Evolutionary conservation across 1,284 basidiomycete genomes (phyloP), one percentile per base, ranked within the genome.

Genomic region (Fomitopsis schrenkii): DNA sequence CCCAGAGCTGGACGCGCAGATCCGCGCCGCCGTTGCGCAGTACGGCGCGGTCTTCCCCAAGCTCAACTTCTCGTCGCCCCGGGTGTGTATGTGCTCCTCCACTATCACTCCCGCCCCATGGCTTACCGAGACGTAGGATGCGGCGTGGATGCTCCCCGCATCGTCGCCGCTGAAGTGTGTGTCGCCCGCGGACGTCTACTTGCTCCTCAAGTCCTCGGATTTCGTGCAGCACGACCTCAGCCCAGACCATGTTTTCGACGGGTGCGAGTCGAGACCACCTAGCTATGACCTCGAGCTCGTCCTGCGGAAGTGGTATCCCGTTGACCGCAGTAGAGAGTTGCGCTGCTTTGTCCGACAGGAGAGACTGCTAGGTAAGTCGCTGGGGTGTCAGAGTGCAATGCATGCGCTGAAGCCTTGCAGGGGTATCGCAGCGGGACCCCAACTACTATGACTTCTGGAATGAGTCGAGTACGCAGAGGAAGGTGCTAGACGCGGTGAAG

Each of bases 11-110:
- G 94, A 96, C 69, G 75, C 77, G 7, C 79, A 80, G 63, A 96
- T 98, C 64, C 79, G 92, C 54, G 71, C 77, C 8, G 84, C 83
- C n/a, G 79, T 98, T 14, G 68, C 75, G 30, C 76, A 84, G 61
- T 96, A 94, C 65, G 90, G 86, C 2, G 88, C 91, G 3, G 90
- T 97, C 8, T 98, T 99, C 70, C 95, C 97, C 0, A 99, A 99
- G 74, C 83, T 97, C 57, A 97, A 97, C 71, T 97, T 95, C 78
- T 94, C 94, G 3, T 89, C 92, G 17, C 95, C 95, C 33, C 89
- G 90, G 77, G 95, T 93, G 66, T 58, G 80, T 72, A 63, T 22
- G 40, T 55, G 22, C 42, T 33, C 50, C 42, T 3, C 9, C 26
- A n/a, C 17, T 30, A 15, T 30, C 54, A 15, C 45, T 22, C 19